These are phyloP conservation scores for Pythium volutum DNA, from an alignment of 352 stramenopile species.

Conservation along the genomic window DNA sequence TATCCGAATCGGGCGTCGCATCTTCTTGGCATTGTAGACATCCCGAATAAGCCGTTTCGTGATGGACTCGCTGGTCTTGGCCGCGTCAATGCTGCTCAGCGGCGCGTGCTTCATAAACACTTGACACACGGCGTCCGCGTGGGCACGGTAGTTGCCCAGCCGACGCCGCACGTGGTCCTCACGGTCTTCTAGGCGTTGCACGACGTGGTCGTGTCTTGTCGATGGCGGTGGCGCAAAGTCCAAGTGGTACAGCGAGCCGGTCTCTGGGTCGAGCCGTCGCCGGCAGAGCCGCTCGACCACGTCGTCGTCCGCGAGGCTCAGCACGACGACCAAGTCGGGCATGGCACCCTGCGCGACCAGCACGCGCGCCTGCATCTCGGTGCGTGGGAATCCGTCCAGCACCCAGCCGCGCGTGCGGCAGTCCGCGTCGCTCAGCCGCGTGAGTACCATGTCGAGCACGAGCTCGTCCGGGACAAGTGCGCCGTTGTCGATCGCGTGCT, in stretches of 20 bases:
- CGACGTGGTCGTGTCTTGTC: slow-evolving; percentile 43
- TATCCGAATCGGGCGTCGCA: slow-evolving; percentile 39
- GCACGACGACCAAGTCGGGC: slow-evolving; percentile 89
- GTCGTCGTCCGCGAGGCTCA: slow-evolving; percentile 90
- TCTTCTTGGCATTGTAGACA: slow-evolving; percentile 46
- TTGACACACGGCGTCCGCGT: slow-evolving; percentile 75
- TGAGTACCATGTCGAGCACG: slow-evolving; percentile 45
- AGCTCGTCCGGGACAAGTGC: slow-evolving; percentile 66
- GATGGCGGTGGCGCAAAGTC: slow-evolving; percentile 60
- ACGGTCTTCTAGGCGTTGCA: slow-evolving; percentile 79
- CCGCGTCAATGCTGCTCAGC: slow-evolving; percentile 70
- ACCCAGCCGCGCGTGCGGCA: slow-evolving; percentile 90
- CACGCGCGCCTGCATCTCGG: slow-evolving; percentile 87
- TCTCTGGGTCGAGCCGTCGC: slow-evolving; percentile 76
- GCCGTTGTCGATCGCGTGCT: slow-evolving; percentile 81
- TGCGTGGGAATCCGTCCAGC: slow-evolving; percentile 94
- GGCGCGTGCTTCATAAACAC: slow-evolving; percentile 67
- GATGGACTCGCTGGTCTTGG: slow-evolving; percentile 40
- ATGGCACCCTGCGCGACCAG: slow-evolving; percentile 70
- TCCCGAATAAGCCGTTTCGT: slow-evolving; percentile 42
- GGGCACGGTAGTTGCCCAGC: slow-evolving; percentile 74
- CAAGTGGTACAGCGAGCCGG: slow-evolving; percentile 81
- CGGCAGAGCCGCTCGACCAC: slow-evolving; percentile 77
- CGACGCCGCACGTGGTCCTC: slow-evolving; percentile 78
- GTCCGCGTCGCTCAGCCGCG: slow-evolving; percentile 81